Evolutionary conservation across 1,284 basidiomycete genomes (phyloP).

Genomic region (Moesziomyces antarcticus): DNA sequence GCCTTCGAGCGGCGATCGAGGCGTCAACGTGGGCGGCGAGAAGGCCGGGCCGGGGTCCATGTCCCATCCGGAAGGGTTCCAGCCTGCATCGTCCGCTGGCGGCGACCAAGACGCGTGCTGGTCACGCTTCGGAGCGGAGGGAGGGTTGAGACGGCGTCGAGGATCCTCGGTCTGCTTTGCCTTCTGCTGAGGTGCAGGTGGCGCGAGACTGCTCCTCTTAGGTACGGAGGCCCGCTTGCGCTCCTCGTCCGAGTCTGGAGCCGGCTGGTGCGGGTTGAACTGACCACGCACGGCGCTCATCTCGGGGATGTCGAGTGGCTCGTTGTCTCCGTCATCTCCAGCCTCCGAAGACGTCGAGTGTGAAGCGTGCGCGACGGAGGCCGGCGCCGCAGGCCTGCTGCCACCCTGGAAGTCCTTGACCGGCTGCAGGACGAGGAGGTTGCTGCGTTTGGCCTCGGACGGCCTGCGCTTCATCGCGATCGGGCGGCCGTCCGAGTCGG

Average conservation of each 20-base stretch:
- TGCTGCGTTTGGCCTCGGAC: constrained; percentile 22
- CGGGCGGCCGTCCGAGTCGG: constrained; percentile 10
- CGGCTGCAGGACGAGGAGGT: constrained; percentile 24
- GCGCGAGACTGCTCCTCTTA: constrained; percentile 1
- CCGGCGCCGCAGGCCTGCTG: constrained; percentile 11
- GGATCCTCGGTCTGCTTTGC: constrained; percentile 11
- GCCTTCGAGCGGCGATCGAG: constrained; percentile 13
- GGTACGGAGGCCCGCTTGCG: not conserved
- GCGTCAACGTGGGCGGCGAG: constrained; percentile 1
- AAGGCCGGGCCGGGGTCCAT: constrained; percentile 1
- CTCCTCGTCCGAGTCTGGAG: constrained; percentile 15
- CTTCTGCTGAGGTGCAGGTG: not conserved
- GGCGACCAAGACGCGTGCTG: constrained; percentile 8
- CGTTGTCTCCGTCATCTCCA: constrained; percentile 15
- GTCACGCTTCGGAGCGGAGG: not conserved
- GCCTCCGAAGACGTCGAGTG: constrained; percentile 26
- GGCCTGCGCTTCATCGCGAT: constrained; percentile 14
- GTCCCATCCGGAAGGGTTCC: constrained; percentile 2
- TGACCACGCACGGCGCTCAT: constrained; percentile 29
- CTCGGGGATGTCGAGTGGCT: constrained; percentile 32
- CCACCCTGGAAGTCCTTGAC: constrained; percentile 30
- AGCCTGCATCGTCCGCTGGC: constrained; percentile 3
- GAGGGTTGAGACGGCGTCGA: constrained; percentile 13
- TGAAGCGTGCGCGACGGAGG: not conserved
- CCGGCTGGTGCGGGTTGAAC: constrained; percentile 34